phyloP scores from a whole-genome alignment of 257 asterid genomes.

The Datura wrightii region DNA sequence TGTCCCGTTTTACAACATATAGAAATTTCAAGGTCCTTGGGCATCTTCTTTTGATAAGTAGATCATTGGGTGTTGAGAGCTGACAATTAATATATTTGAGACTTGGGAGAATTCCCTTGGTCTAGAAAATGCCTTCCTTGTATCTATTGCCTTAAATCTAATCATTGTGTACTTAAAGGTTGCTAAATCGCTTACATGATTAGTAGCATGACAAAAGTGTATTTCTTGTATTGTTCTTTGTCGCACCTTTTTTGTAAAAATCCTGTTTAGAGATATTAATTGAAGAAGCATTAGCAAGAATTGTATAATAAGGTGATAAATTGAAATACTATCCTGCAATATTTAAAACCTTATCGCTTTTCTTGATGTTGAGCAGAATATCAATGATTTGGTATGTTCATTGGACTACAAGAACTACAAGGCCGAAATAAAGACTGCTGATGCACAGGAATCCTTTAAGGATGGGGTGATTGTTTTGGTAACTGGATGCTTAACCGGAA shows the following conservation, averaged over 20 bases:
- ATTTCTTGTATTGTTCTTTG: neutral
- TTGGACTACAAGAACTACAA: constrained; percentile 88
- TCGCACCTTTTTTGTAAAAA: neutral
- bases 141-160: neutral
- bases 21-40: neutral
- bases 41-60: neutral
- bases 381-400: constrained; percentile 76
- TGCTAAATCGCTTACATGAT: neutral
- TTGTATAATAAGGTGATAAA: neutral
- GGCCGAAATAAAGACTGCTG: constrained; percentile 91
- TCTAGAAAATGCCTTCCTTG: neutral
- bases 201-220: neutral
- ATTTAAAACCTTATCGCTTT: constrained; percentile 16
- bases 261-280: constrained; percentile 1
- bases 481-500: constrained; percentile 89
- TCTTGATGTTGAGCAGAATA: constrained; percentile 57
- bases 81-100: neutral
- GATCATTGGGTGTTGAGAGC: constrained; percentile 5
- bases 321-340: constrained; percentile 3
- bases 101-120: neutral
- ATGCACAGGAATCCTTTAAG: constrained; percentile 80
- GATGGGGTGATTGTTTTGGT: constrained; percentile 84
- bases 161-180: neutral
- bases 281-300: constrained; percentile 19
- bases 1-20: neutral